Evolutionary conservation across 2,329 filamentous ascomycete species (phyloP), one percentile per base, ranked within the genome.

Genomic region (Xylariaceae sp.): DNA sequence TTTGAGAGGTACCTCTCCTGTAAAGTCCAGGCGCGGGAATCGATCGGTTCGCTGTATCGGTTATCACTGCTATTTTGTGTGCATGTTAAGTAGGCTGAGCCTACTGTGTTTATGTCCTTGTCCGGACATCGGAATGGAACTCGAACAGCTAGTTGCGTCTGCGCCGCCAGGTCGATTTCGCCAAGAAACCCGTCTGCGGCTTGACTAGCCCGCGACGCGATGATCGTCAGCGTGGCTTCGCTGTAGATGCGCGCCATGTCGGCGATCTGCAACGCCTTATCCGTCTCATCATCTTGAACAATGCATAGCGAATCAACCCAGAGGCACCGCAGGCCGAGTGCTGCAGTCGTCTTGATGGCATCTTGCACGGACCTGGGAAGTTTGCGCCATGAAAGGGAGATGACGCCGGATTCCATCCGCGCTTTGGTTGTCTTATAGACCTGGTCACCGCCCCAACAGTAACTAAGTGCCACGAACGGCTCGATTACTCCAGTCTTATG

Each of bases 271-370:
- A 47, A 13, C 4, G 24, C 24, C 16, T 47, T 47, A 11, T 53
- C 50, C 2, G 27, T 30, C 4, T 53, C 50, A 24, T 53, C 42
- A 37, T 53, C 50, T 32, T 53, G 50, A 77, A 73, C 49, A 78
- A 81, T 61, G 63, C 65, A 9, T 81, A 77, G 93, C 61, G 30
- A 23, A 36, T 36, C 30, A 35, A 27, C 32, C 18, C 30, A 27
- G 6, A 53, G 50, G 27, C 21, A 48, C 37, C 37, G 13, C 11
- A 53, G 36, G 9, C 50, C 50, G 13, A 53, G 30, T 21, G 43
- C 36, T 3, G 21, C 21, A 10, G 50, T 48, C 4, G 21, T 27
- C 20, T 32, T 42, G 9, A 53, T 18, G 3, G 50, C 43, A 16
- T 53, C 50, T 48, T 53, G 50, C n/a, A 53, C 2, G 29, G 50